phyloP scores from a whole-genome alignment of 805 yeast genomes.

The Kluyveromyces starmeri region DNA sequence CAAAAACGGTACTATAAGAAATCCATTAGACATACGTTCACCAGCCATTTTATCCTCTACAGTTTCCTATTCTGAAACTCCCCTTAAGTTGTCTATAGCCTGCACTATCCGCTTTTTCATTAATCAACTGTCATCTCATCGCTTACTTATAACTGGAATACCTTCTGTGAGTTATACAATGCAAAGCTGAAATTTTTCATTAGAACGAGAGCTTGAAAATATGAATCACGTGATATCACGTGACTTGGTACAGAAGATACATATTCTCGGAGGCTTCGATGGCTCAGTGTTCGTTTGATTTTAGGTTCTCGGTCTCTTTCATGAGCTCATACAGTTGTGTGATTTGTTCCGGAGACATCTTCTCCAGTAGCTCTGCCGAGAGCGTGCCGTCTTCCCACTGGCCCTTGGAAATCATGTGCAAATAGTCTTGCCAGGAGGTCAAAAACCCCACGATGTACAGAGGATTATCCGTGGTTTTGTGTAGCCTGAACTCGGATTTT shows the following conservation, averaged over 20 bases:
- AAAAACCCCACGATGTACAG: slow-evolving; percentile 88
- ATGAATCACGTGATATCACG: no score
- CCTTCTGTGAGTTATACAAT: no score
- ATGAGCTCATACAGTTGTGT: slow-evolving; percentile 73
- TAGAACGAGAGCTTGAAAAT: no score
- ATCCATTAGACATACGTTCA: slow-evolving; percentile 28
- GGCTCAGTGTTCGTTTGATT: no score
- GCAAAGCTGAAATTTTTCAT: no score
- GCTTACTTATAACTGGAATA: no score
- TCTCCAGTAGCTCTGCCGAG: slow-evolving; percentile 57
- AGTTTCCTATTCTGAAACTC: no score
- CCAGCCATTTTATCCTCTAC: slow-evolving; percentile 4
- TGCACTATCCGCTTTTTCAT: no score
- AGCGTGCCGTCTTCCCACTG: slow-evolving; percentile 58
- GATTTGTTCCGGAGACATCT: slow-evolving; percentile 86
- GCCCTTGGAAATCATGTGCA: slow-evolving; percentile 48
- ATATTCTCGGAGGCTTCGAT: no score
- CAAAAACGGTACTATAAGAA: slow-evolving; percentile 27
- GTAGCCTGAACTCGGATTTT: slow-evolving; percentile 81
- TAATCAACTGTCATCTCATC: no score
- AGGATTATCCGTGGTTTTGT: slow-evolving; percentile 76
- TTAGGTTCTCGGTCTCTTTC: slow-evolving; percentile 50
- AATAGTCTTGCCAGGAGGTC: slow-evolving; percentile 88
- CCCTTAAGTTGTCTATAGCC: no score
- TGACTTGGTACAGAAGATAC: no score